Percentiles rank a stretch among this genome's conserved stretches.
These are phyloP conservation scores for Hemisphaericaspora xylofermentans DNA, from an alignment of 1,139 yeast species.

Conservation along the genomic window DNA sequence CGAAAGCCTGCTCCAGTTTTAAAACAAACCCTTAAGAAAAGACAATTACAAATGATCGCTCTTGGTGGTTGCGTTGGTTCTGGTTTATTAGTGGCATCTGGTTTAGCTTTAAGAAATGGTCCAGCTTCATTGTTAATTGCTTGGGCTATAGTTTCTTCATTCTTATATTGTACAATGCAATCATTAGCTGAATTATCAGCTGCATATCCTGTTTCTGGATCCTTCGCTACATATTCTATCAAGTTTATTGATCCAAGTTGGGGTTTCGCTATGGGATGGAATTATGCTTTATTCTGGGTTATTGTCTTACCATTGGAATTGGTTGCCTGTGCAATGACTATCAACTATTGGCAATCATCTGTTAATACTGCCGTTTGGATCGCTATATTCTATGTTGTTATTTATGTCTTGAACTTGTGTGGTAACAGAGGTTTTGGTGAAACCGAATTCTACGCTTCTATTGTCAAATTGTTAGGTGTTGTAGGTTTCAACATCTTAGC, in stretches of 20 bases:
- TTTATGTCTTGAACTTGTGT: constrained; percentile 54
- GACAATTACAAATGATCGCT: constrained; percentile 40
- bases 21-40: constrained; percentile 30
- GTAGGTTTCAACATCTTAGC: constrained; percentile 71
- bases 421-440: constrained; percentile 69
- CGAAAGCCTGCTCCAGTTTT: constrained; percentile 13
- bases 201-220: constrained; percentile 67
- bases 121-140: constrained; percentile 42
- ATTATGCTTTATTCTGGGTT: constrained; percentile 69
- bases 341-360: constrained; percentile 59
- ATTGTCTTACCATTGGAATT: constrained; percentile 68
- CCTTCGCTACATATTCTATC: constrained; percentile 66
- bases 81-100: constrained; percentile 38
- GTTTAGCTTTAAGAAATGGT: constrained; percentile 36
- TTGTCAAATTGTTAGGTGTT: constrained; percentile 61
- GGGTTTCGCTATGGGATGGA: constrained; percentile 77
- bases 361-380: constrained; percentile 70
- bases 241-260: constrained; percentile 67
- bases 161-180: constrained; percentile 65
- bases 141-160: constrained; percentile 43
- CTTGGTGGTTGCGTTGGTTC: constrained; percentile 42
- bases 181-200: constrained; percentile 69
- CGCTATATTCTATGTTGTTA: constrained; percentile 57
- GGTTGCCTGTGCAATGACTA: constrained; percentile 69
- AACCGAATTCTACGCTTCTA: constrained; percentile 61